A percentile compares a stretch with the other conserved stretches of the same genome.
These are phyloP conservation scores for Nicotiana benthamiana DNA, from an alignment of 257 asterid species.

Conservation along the genomic window DNA sequence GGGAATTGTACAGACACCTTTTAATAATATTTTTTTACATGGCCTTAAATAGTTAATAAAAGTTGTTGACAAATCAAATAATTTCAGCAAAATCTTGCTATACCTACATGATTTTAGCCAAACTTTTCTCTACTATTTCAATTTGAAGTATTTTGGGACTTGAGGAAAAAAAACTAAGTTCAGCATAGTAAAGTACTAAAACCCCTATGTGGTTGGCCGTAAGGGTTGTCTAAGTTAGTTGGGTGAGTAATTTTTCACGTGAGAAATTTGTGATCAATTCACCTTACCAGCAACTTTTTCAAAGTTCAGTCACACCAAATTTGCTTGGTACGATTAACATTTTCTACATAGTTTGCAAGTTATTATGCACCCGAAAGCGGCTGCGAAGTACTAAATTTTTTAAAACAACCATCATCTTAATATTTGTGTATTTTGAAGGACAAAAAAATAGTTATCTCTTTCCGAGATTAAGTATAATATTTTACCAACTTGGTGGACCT, in stretches of 20 bases:
- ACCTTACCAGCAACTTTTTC: too few species aligned
- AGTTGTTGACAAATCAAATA: not conserved
- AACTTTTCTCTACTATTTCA: not conserved
- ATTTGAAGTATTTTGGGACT: not conserved
- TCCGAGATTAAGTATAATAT: not conserved
- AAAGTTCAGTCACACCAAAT: too few species aligned
- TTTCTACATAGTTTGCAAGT: too few species aligned
- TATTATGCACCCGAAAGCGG: too few species aligned
- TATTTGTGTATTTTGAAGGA: not conserved
- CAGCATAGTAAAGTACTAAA: not conserved
- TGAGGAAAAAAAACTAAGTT: not conserved
- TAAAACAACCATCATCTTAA: not conserved
- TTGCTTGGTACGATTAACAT: too few species aligned
- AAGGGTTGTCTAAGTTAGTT: too few species aligned
- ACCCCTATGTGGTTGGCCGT: too few species aligned
- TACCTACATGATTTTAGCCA: not conserved
- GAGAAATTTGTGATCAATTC: too few species aligned
- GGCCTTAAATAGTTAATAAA: not conserved
- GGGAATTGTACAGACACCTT: not conserved
- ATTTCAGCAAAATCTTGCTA: not conserved
- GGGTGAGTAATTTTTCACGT: too few species aligned
- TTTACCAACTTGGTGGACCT: constrained; percentile 9
- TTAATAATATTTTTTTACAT: not conserved
- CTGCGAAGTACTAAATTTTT: too few species aligned
- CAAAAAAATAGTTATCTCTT: not conserved